Conservation (phyloP, 2,329 filamentous ascomycete genomes). For the Trichoderma pleuroti region DNA sequence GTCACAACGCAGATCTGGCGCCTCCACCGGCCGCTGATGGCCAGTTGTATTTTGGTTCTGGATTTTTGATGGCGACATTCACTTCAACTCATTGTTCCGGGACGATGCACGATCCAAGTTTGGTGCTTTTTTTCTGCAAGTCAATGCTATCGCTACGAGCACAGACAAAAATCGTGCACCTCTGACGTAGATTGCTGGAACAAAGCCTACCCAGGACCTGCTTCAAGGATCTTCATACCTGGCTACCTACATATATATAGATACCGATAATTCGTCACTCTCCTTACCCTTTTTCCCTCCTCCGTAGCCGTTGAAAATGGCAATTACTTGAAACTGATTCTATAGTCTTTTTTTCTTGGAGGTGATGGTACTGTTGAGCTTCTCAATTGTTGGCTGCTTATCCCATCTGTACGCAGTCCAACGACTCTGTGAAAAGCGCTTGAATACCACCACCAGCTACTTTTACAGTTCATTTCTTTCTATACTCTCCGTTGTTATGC, state of each 20-base stretch:
- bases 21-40: neutral
- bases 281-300: neutral
- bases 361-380: neutral
- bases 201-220: neutral
- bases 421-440: neutral
- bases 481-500: neutral
- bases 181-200: neutral
- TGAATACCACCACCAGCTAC: neutral
- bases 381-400: neutral
- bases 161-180: neutral
- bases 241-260: too few relatives aligned
- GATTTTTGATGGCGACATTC: neutral
- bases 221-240: neutral
- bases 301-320: neutral
- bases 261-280: neutral
- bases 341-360: neutral
- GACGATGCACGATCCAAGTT: neutral
- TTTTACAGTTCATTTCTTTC: neutral
- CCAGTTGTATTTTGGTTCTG: neutral
- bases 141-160: neutral
- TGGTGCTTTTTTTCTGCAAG: neutral
- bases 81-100: neutral
- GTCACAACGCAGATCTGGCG: slow-evolving; percentile 8
- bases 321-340: neutral
- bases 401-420: neutral